phyloP scores from a whole-genome alignment of 345 rosid genomes.

The Citrus glauca region DNA sequence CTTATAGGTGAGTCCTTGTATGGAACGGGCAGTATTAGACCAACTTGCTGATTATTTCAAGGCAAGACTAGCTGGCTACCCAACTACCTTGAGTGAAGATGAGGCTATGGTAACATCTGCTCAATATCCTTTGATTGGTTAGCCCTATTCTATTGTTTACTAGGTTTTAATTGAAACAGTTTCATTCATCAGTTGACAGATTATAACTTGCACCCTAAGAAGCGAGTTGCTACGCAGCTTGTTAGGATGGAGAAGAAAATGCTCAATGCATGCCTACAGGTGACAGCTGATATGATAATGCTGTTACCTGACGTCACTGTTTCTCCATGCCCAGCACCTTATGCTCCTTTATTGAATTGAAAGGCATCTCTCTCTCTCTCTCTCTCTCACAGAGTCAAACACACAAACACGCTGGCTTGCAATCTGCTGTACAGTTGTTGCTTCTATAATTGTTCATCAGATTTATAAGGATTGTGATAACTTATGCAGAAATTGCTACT shows the following conservation, averaged over 20 bases:
- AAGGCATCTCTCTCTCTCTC: constrained; percentile 27
- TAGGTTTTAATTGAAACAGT: constrained; percentile 5
- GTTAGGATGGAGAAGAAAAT: constrained; percentile 88
- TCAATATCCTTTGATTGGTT: constrained; percentile 8
- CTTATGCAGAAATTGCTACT: constrained; percentile 12
- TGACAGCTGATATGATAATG: constrained; percentile 51
- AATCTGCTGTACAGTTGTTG: not conserved
- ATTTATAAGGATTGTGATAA: not conserved
- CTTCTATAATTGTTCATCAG: not conserved
- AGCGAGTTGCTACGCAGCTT: constrained; percentile 88
- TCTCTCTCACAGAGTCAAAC: not conserved
- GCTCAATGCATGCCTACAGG: constrained; percentile 68
- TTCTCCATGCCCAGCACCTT: constrained; percentile 90
- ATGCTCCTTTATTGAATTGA: constrained; percentile 72
- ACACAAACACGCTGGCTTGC: not conserved
- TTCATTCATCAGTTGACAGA: constrained; percentile 60
- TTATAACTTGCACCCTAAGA: constrained; percentile 64
- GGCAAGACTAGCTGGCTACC: constrained; percentile 69
- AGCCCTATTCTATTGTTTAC: not conserved
- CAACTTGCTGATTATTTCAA: constrained; percentile 83
- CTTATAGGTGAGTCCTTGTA: constrained; percentile 84
- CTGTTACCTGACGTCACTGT: constrained; percentile 72
- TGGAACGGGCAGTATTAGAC: constrained; percentile 85
- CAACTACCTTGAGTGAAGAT: constrained; percentile 78
- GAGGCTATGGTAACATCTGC: constrained; percentile 54